Conservation (phyloP, 352 stramenopile genomes). For the Phytophthora ohioensis region DNA sequence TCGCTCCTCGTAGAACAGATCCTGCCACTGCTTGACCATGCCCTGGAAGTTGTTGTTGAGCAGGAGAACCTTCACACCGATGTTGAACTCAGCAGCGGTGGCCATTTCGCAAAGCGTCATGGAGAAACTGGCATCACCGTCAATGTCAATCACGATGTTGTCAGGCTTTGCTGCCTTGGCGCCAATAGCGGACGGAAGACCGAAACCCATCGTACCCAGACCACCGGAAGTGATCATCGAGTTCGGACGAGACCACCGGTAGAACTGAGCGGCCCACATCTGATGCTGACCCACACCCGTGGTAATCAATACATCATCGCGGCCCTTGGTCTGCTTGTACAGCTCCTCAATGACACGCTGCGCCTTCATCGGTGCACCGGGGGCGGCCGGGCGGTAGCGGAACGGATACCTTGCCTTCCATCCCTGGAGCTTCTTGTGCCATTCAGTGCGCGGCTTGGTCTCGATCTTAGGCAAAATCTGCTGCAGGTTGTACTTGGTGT, state of each 20-base stretch:
- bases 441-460: conserved; percentile 87
- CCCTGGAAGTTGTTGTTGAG: conserved; percentile 97
- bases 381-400: conserved; percentile 82
- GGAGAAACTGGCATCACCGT: conserved; percentile 96
- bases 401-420: conserved; percentile 95
- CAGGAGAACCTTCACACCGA: conserved; percentile 96
- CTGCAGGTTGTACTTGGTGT: conserved; percentile 94
- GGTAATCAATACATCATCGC: conserved; percentile 94
- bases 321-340: conserved; percentile 93
- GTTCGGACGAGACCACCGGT: conserved; percentile 95
- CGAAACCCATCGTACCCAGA: conserved; percentile 96
- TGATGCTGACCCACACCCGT: conserved; percentile 97
- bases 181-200: conserved; percentile 93
- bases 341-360: conserved; percentile 95
- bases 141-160: conserved; percentile 90
- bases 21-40: conserved; percentile 99
- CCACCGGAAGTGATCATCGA: conserved; percentile 95
- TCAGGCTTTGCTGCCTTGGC: conserved; percentile 94
- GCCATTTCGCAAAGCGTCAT: conserved; percentile 98
- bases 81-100: conserved; percentile 94
- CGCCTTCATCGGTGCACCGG: conserved; percentile 90
- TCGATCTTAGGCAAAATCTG: conserved; percentile 87
- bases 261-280: conserved; percentile 97
- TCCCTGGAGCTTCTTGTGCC: conserved; percentile 91
- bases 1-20: conserved; percentile 96